Conservation (phyloP, 257 asterid species). For the Solanum chmielewskii region DNA sequence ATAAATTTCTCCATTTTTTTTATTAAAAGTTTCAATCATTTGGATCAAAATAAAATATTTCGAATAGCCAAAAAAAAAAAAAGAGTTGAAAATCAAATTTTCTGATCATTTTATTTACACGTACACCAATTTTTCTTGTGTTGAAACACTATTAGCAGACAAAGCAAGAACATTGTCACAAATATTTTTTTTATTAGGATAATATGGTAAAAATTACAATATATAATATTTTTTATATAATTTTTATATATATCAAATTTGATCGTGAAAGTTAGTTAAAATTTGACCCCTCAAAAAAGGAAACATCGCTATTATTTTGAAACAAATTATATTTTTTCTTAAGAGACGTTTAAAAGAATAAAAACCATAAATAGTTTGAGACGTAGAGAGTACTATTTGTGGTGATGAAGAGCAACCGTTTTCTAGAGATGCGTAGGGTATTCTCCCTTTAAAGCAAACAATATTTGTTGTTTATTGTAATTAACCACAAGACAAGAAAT, state of each 20-base stretch:
- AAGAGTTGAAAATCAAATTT: background rate
- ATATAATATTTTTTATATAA: background rate
- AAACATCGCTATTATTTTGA: background rate
- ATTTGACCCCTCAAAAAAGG: accelerated
- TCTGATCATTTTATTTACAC: background rate
- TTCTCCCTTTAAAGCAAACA: background rate
- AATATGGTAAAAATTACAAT: background rate
- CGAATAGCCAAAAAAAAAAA: background rate
- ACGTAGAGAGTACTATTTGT: accelerated
- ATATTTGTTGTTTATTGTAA: background rate
- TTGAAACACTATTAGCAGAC: background rate
- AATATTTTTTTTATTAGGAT: background rate
- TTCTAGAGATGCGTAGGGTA: background rate
- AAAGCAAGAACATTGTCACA: background rate
- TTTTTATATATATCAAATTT: background rate
- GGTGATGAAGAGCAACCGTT: background rate
- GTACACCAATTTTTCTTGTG: background rate
- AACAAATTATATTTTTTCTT: too few species aligned
- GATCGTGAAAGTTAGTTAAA: too few species aligned
- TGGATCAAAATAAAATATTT: too few species aligned
- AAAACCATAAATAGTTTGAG: too few species aligned
- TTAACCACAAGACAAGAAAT: background rate
- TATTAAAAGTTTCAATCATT: background rate
- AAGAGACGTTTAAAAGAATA: accelerated
- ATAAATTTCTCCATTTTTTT: background rate